Evolutionary conservation across 1,139 yeast genomes (phyloP).

Genomic region (Blastobotrys illinoisensis): DNA sequence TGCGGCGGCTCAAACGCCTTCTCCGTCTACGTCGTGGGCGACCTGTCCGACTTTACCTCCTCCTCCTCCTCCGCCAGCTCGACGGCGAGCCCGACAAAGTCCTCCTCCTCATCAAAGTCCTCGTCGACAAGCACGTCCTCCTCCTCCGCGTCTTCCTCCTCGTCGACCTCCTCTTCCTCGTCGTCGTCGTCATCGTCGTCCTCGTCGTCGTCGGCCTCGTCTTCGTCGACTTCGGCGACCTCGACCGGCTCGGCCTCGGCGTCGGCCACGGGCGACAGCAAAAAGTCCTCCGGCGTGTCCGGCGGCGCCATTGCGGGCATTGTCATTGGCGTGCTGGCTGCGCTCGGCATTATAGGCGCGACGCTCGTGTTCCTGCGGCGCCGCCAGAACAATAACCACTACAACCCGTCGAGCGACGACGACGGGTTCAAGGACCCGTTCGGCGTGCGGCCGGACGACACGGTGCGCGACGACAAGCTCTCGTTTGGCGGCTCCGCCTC

Average conservation of each 20-base stretch:
- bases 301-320: conserved; percentile 33
- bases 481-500: conserved; percentile 19
- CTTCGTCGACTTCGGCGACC: conserved; percentile 17
- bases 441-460: conserved; percentile 15
- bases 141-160: conserved; percentile 17
- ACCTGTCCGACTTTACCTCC: conserved; percentile 18
- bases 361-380: conserved; percentile 42
- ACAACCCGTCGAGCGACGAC: conserved; percentile 37
- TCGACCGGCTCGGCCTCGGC: conserved; percentile 10
- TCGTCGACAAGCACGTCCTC: conserved; percentile 12
- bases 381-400: conserved; percentile 42
- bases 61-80: conserved; percentile 22
- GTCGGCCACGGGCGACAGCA: conserved; percentile 33
- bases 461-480: conserved; percentile 25
- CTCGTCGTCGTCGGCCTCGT: conserved; percentile 17
- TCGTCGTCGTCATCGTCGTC: conserved; percentile 22
- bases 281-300: conserved; percentile 29
- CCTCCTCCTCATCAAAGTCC: conserved; percentile 16
- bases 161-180: conserved; percentile 23
- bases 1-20: conserved; percentile 55
- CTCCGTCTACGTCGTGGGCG: conserved; percentile 37
- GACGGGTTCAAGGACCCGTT: conserved; percentile 14
- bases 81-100: conserved; percentile 24
- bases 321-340: conserved; percentile 29
- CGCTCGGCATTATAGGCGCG: conserved; percentile 41